Percentiles rank a stretch among this genome's conserved stretches.
phyloP scores from a whole-genome alignment of 139 green algal species.

The Coelastrella sp. region DNA sequence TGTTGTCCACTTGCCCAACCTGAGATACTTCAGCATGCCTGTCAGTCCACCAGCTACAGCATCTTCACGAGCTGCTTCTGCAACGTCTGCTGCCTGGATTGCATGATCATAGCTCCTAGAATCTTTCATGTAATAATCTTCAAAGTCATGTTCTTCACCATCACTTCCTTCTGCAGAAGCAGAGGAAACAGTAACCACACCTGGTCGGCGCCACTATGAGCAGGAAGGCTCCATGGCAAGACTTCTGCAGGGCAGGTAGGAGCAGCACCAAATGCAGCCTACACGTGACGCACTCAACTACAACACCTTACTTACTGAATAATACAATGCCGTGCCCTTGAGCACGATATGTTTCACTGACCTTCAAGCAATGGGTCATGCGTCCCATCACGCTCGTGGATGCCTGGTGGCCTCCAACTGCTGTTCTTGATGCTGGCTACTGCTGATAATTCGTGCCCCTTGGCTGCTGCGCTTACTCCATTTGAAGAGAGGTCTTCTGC shows the following conservation, averaged over 20 bases:
- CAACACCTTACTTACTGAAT: too few relatives aligned
- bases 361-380: too few relatives aligned
- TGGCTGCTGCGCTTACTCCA: too few relatives aligned
- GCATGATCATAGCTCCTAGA: too few relatives aligned
- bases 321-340: too few relatives aligned
- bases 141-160: not conserved
- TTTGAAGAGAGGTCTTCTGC: too few relatives aligned
- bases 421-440: not conserved
- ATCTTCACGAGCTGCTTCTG: not conserved
- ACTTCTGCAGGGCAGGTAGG: not conserved
- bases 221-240: too few relatives aligned
- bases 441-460: not conserved
- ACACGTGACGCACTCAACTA: too few relatives aligned
- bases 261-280: not conserved
- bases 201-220: too few relatives aligned
- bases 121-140: too few relatives aligned
- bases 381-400: not conserved
- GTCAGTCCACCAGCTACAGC: conserved; percentile 1
- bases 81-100: not conserved
- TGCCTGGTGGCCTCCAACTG: not conserved
- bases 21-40: conserved; percentile 27
- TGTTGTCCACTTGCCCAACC: not conserved
- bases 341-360: too few relatives aligned
- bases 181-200: too few relatives aligned
- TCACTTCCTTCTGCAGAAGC: not conserved